These are phyloP conservation scores for Medicago arabica DNA, from an alignment of 306 rosid genomes.

Conservation along the genomic window DNA sequence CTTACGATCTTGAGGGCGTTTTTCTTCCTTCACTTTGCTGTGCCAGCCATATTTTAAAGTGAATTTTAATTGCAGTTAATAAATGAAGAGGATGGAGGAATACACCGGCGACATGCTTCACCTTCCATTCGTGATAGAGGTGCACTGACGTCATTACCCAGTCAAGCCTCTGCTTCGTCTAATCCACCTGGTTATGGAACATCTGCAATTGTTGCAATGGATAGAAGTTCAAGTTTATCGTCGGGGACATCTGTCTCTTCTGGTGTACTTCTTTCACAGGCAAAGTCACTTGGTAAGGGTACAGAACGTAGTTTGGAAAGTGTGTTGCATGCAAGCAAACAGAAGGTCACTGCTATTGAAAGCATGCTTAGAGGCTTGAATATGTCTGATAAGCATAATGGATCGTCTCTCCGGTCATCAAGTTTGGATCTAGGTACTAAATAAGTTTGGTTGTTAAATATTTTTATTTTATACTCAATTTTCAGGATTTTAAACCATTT, in stretches of 20 bases:
- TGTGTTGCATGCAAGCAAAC: conserved; percentile 95
- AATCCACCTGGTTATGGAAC: conserved; percentile 97
- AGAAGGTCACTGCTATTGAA: conserved; percentile 92
- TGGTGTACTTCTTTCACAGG: conserved; percentile 72
- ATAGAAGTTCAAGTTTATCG: conserved; percentile 87
- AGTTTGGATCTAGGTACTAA: conserved; percentile 99
- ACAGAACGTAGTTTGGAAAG: conserved; percentile 96
- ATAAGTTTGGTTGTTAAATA: conserved; percentile 50
- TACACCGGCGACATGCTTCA: conserved; percentile 96
- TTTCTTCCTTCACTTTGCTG: conserved; percentile 34
- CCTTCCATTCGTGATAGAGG: conserved; percentile 98
- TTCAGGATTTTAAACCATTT: conserved; percentile 34
- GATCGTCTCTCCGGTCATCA: conserved; percentile 75
- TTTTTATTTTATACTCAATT: conserved; percentile 35
- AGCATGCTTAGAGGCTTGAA: conserved; percentile 99
- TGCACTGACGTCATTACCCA: conserved; percentile 56
- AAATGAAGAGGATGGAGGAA: conserved; percentile 99
- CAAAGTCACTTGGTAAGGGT: conserved; percentile 77
- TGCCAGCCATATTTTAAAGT: conserved; percentile 37
- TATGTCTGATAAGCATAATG: conserved; percentile 78
- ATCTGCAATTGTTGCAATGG: conserved; percentile 99
- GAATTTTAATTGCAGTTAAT: conserved; percentile 65
- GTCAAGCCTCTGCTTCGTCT: conserved; percentile 76
- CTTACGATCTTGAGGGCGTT: conserved; percentile 40
- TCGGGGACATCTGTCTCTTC: conserved; percentile 86